These are phyloP conservation scores for Moesziomyces antarcticus DNA, from an alignment of 1,284 basidiomycete genomes.

Conservation along the genomic window DNA sequence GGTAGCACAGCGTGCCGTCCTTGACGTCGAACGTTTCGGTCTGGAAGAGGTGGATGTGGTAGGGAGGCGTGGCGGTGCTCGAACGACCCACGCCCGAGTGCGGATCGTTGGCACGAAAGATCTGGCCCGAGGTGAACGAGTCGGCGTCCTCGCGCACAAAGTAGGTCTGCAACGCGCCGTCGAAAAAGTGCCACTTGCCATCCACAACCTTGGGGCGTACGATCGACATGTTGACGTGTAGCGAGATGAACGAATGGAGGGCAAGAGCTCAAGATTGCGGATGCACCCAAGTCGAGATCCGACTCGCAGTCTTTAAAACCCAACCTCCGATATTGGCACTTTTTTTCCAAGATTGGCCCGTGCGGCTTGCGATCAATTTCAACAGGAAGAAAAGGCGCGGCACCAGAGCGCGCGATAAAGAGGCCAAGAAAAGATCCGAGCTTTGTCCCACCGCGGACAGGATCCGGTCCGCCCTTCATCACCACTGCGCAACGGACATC, in stretches of 20 bases:
- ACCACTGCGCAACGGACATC: too few species aligned
- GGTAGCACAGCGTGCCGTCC: conserved; percentile 62
- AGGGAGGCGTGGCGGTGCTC: conserved; percentile 65
- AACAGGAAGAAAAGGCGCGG: too few species aligned
- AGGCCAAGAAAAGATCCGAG: too few species aligned
- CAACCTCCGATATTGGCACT: too few species aligned
- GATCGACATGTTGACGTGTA: conserved; percentile 17
- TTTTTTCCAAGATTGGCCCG: too few species aligned
- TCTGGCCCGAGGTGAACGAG: conserved; percentile 56
- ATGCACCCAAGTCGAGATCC: too few species aligned
- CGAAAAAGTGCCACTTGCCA: conserved; percentile 54
- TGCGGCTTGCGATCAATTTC: too few species aligned
- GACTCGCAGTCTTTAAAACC: neutral
- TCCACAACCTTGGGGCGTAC: conserved; percentile 45
- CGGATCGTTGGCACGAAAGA: conserved; percentile 59
- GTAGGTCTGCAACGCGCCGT: conserved; percentile 47
- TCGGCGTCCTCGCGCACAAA: conserved; percentile 21
- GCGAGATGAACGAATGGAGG: neutral
- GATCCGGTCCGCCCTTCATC: conserved; percentile 28
- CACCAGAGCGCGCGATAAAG: too few species aligned
- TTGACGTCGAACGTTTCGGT: conserved; percentile 64
- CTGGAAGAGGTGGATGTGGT: conserved; percentile 66
- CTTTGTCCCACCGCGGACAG: conserved; percentile 21
- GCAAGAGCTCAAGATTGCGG: neutral
- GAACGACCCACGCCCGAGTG: conserved; percentile 59